Percentiles rank a stretch among this genome's conserved stretches.
Evolutionary conservation across 148 eudicot genomes (phyloP).

Genomic region (Dianthus caryophyllus): DNA sequence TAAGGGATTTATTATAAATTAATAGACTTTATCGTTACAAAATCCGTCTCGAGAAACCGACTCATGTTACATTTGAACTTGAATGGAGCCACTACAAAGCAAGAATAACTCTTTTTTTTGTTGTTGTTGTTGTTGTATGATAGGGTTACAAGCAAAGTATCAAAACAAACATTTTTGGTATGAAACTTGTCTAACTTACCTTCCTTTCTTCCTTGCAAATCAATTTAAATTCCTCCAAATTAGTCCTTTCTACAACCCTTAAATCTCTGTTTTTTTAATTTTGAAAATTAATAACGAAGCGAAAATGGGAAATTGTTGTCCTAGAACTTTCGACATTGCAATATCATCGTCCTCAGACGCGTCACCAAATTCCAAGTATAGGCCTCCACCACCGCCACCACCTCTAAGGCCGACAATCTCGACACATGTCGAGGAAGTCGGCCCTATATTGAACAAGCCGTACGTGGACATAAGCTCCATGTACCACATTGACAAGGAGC

Average conservation of each 20-base stretch:
- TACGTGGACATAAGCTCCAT: slow-evolving; percentile 43
- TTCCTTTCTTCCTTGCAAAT: background rate
- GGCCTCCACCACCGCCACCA: slow-evolving; percentile 24
- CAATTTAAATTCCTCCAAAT: background rate
- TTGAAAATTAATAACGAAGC: background rate
- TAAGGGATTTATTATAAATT: too few relatives aligned
- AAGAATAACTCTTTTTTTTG: too few relatives aligned
- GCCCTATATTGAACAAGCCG: slow-evolving; percentile 45
- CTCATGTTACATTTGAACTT: too few relatives aligned
- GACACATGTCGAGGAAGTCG: background rate
- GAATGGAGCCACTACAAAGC: too few relatives aligned
- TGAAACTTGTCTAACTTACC: slow-evolving; percentile 8
- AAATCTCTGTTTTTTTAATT: background rate
- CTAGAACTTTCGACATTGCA: slow-evolving; percentile 34
- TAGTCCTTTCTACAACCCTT: background rate
- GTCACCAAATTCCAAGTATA: slow-evolving; percentile 11
- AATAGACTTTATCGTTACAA: too few relatives aligned
- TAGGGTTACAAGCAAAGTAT: slow-evolving; percentile 33
- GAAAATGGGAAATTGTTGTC: slow-evolving; percentile 31
- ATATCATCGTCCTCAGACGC: slow-evolving; percentile 35
- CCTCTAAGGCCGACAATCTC: slow-evolving; percentile 6
- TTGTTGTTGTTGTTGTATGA: too few relatives aligned
- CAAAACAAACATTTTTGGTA: slow-evolving; percentile 10
- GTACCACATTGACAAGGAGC: slow-evolving; percentile 53
- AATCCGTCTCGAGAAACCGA: too few relatives aligned